These are phyloP conservation scores for Podila verticillata DNA, from an alignment of 192 early-diverging fungal species.

Conservation along the genomic window DNA sequence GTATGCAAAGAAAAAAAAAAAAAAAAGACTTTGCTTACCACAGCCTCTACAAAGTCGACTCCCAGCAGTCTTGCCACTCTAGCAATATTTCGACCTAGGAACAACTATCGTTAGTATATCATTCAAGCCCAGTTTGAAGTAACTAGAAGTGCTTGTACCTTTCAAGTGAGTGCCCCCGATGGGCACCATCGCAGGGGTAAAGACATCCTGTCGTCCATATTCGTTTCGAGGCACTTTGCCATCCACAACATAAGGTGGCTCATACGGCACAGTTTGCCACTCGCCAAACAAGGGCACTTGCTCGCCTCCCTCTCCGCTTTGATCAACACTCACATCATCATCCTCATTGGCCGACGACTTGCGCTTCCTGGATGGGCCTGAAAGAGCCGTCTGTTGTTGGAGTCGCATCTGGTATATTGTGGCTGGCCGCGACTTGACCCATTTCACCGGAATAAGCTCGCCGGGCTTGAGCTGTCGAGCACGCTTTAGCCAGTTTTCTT, in stretches of 20 bases:
- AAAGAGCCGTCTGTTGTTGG: conserved; percentile 39
- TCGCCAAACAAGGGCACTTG: conserved; percentile 75
- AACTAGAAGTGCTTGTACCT: conserved; percentile 43
- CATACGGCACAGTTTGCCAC: conserved; percentile 87
- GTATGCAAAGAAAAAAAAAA: no score
- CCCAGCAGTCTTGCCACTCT: conserved; percentile 77
- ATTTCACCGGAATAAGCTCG: conserved; percentile 19
- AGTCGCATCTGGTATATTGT: conserved; percentile 43
- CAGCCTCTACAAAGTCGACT: conserved; percentile 85
- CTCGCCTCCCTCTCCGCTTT: conserved; percentile 26
- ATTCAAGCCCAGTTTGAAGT: not conserved
- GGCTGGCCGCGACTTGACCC: conserved; percentile 36
- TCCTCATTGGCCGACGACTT: conserved; percentile 20
- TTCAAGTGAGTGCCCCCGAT: conserved; percentile 77
- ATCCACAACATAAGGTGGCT: conserved; percentile 60
- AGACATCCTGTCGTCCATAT: conserved; percentile 89
- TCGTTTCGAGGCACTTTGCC: conserved; percentile 84
- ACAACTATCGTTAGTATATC: not conserved
- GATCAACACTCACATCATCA: conserved; percentile 3
- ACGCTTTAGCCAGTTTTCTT: conserved; percentile 71
- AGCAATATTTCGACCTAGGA: conserved; percentile 63
- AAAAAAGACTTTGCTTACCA: conserved; percentile 59
- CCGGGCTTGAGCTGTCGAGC: conserved; percentile 60
- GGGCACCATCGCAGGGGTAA: conserved; percentile 87
- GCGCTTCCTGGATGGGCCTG: conserved; percentile 1